Conservation (phyloP, 176 grass and related monocot genomes). For the Leersia perrieri region DNA sequence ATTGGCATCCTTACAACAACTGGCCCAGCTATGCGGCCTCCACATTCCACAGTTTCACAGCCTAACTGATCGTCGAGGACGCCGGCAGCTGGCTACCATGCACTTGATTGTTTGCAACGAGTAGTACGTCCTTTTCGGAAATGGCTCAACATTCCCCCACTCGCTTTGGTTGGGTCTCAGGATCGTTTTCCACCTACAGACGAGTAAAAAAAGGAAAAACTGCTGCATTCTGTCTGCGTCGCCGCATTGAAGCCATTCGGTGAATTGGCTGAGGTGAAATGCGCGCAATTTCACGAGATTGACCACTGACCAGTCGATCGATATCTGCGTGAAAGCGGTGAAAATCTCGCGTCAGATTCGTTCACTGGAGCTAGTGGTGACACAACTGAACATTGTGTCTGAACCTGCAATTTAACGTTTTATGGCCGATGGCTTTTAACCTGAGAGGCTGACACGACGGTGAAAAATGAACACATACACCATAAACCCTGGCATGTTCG, state of each 20-base stretch:
- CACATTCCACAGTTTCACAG: not conserved
- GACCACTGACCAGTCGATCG: not conserved
- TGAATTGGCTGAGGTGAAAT: not conserved
- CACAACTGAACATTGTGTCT: not conserved
- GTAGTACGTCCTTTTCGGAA: constrained; percentile 19
- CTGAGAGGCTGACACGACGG: not conserved
- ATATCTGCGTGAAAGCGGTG: not conserved
- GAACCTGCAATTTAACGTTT: not conserved
- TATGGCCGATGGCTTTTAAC: not conserved
- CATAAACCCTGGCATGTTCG: not conserved
- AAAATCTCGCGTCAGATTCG: not conserved
- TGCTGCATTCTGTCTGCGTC: not conserved
- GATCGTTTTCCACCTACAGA: not conserved
- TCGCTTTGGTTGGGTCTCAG: not conserved
- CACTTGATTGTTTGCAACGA: not conserved
- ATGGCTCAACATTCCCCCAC: not conserved
- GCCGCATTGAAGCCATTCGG: constrained; percentile 5
- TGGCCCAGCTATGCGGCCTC: not conserved
- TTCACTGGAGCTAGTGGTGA: not conserved
- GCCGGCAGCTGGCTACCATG: not conserved
- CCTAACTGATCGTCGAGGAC: not conserved
- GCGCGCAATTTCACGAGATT: not conserved
- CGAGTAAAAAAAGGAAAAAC: no score
- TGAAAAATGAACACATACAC: not conserved
- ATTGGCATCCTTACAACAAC: constrained; percentile 14